Evolutionary conservation across 2,329 filamentous ascomycete species (phyloP), one percentile per base, ranked within the genome.

Genomic region (Neofusicoccum kwambonambiense): DNA sequence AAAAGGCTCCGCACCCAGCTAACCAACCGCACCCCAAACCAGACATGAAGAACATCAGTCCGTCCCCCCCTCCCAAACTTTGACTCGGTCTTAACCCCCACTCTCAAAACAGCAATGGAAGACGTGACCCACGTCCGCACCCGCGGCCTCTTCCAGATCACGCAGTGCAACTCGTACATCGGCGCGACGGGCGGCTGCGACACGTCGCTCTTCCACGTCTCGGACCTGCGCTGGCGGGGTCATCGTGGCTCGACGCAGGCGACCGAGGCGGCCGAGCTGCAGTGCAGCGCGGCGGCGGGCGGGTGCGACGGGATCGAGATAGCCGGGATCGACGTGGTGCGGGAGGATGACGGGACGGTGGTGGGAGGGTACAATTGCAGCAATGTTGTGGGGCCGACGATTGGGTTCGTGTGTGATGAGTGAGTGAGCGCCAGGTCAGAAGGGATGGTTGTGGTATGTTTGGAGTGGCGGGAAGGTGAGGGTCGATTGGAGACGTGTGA

Each of bases 91-190:
- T 3, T 31, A 31, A 44, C 41, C n/a, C 15, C n/a, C 41, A 7
- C 13, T 17, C n/a, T 17, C 17, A 0, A 44, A 15, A 44, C 41
- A 44, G 41, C 41, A 44, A 44, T 44, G 41, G 13, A 44, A 44
- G 3, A 9, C 34, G 50, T 34, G 12, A 52, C 50, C 15, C 50
- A 52, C 50, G 13, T 9, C 50, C 5, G 12, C 13, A 52, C 50
- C 50, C 31, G 50, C 50, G 50, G 50, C 50, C 13, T 52, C 50
- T 52, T 80, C 54, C 64, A 71, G 1, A 75, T 81, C 35, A 76
- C 73, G 1, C 79, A 81, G 66, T 80, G 79, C 66, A 81, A 78
- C 1, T 70, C 71, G 0, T 80, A 76, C 63, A 74, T 62, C 3
- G 74, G 74, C 3, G 72, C 73, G 3, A 67, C 68, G 3, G 77